Evolutionary conservation across 805 yeast genomes (phyloP), one percentile per base, ranked within the genome.

Genomic region (Candida tallmaniae): DNA sequence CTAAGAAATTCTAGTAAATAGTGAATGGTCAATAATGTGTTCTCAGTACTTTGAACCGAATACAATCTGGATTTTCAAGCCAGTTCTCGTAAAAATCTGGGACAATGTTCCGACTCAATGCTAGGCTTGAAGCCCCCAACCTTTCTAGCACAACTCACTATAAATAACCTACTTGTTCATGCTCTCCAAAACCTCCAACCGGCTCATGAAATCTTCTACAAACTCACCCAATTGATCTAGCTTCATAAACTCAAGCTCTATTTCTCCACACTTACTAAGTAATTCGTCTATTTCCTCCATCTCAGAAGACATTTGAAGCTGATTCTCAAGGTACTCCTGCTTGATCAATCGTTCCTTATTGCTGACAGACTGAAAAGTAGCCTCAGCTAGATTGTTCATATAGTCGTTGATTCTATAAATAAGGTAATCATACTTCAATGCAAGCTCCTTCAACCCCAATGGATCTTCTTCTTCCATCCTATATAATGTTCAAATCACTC

Each of bases 371-470:
- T 39, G 44, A 36, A 49, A 52, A 2, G 71, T 61, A n/a, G 34
- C 36, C 11, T 72, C 69, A 6, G 76, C 65, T 16, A 79, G 53
- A 2, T 63, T 57, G 15, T 67, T 56, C 5, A 82, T 68, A 34
- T 70, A 68, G 40, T 78, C 83, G 29, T 70, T 68, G 32, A 83
- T 78, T 50, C 74, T 76, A 58, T 64, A 79, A 51, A 82, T 51
- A 25, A 83, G 54, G 45, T 80, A 79, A 46, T 83, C 90, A 50
- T 73, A 82, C 34, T 70, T 73, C 16, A 80, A 60, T 0, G 83
- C 74, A 27, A 83, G 58, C 36, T 72, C 68, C 45, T 76, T 73
- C 12, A 83, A 67, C 9, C 78, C 74, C 17, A 83, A 58, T 1
- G 87, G 86, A 54, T 83, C 89, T 16, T 70, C 74, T 23, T 25